Conservation (phyloP, 1,284 basidiomycete genomes). For the Meripilus lineatus region DNA sequence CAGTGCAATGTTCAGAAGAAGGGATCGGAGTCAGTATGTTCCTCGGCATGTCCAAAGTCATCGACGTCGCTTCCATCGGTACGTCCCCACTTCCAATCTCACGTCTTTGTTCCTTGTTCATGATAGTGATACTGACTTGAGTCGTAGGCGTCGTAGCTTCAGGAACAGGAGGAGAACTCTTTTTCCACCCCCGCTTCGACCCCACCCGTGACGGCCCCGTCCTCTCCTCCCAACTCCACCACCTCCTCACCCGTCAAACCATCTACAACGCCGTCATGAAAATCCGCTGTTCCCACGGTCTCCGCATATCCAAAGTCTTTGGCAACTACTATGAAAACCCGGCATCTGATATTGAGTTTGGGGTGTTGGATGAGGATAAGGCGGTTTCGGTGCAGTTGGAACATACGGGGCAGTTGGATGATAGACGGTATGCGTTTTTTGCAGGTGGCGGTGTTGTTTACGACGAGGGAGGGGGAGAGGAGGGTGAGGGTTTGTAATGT, state of each 20-base stretch:
- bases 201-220: conserved; percentile 63
- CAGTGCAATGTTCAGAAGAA: conserved; percentile 84
- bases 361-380: conserved; percentile 79
- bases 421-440: conserved; percentile 75
- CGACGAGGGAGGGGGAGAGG: conserved; percentile 73
- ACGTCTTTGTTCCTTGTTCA: background rate
- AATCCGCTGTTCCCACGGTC: conserved; percentile 83
- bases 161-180: conserved; percentile 89
- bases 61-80: conserved; percentile 90
- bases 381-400: conserved; percentile 65
- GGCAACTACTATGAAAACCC: conserved; percentile 83
- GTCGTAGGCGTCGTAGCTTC: conserved; percentile 60
- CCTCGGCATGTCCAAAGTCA: conserved; percentile 77
- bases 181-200: conserved; percentile 90
- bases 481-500: conserved; percentile 87
- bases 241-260: conserved; percentile 69
- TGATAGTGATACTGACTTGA: background rate
- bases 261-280: conserved; percentile 82
- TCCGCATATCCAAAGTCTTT: conserved; percentile 67
- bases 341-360: conserved; percentile 77
- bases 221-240: conserved; percentile 70
- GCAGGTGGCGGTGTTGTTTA: conserved; percentile 94
- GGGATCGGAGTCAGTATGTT: conserved; percentile 93
- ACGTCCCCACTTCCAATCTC: conserved; percentile 16
- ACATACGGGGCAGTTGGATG: conserved; percentile 65